Evolutionary conservation across 371 early-diverging fungal genomes (phyloP).

Genomic region (Enteropsectra breve): DNA sequence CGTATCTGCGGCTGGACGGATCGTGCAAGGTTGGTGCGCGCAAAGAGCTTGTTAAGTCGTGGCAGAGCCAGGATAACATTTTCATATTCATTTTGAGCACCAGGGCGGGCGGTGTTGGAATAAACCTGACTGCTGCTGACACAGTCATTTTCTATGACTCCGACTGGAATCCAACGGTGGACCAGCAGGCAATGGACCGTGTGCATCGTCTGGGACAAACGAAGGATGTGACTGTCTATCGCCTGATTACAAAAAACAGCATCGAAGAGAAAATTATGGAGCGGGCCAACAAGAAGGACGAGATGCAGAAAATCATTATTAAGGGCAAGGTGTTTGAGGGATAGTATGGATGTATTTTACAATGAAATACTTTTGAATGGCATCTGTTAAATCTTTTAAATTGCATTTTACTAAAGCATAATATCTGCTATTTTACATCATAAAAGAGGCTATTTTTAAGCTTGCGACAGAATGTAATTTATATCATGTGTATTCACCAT

Average conservation of each 20-base stretch:
- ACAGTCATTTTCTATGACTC: constrained; percentile 61
- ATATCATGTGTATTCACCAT: too few species aligned
- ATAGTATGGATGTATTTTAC: neutral
- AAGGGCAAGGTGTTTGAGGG: constrained; percentile 65
- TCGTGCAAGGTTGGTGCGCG: constrained; percentile 80
- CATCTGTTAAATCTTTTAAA: too few species aligned
- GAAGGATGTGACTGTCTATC: constrained; percentile 60
- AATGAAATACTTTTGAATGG: too few species aligned
- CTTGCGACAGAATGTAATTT: too few species aligned
- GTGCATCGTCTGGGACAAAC: constrained; percentile 60
- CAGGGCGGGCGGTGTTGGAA: constrained; percentile 60
- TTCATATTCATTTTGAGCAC: constrained; percentile 90
- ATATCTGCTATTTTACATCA: too few species aligned
- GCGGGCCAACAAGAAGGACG: constrained; percentile 80
- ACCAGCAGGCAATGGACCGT: constrained; percentile 61
- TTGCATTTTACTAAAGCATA: too few species aligned
- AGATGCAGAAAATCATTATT: constrained; percentile 88
- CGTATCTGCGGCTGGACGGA: constrained; percentile 83
- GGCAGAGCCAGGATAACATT: constrained; percentile 60
- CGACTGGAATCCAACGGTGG: constrained; percentile 61
- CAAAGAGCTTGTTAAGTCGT: constrained; percentile 68
- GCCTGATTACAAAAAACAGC: constrained; percentile 56
- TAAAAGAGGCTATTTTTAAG: too few species aligned
- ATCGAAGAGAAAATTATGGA: constrained; percentile 67
- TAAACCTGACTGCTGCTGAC: constrained; percentile 61